Evolutionary conservation across 768 basidiomycete genomes (phyloP), one percentile per base, ranked within the genome.

Genomic region (Saitozyma podzolica): DNA sequence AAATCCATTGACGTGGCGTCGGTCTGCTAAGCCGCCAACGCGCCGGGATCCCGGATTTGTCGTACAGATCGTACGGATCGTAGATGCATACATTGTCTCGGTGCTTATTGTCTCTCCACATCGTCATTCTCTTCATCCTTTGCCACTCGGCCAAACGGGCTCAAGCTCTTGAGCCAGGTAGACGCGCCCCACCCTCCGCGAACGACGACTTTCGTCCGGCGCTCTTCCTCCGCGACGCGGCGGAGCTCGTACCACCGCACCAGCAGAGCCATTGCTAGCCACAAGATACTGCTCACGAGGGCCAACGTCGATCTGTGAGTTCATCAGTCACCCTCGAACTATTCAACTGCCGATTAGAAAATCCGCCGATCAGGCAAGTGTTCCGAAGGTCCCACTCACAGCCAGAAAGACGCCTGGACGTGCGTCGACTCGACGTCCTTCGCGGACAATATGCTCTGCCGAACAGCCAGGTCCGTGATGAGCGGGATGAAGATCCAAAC

Each of bases 1-100:
- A 77, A 75, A 2, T 73, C 63, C 29, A 90, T 92, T 70, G 88
- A 93, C 73, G 82, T 94, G 37, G 81, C 83, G 53, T 76, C 76
- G 8, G 83, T 90, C 48, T 86, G 88, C 41, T 83, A 70, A 65
- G 17, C 40, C 57, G 37, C 14, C 16, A 29, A 19, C 45, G 9
- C 8, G n/a, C 51, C 51, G 16, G 40, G 8, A 29, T 29, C 29
- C 5, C 29, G 29, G 2, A 29, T 29, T 50, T 50, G 29, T 29
- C 29, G 29, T 29, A 5, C 29, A 5, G 29, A 29, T 29, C 5
- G 29, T 29, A 5, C 29, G 29, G 29, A 29, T 29, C 5, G 29
- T 29, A 29, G 29, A 29, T 29, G 29, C 29, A 29, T 29, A 29
- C 29, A 29, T 2, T 29, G 29, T 29, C 2, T 29, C 29, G 29